Evolutionary conservation across 352 stramenopile species (phyloP).

Genomic region (Phytophthora pseudosyringae): DNA sequence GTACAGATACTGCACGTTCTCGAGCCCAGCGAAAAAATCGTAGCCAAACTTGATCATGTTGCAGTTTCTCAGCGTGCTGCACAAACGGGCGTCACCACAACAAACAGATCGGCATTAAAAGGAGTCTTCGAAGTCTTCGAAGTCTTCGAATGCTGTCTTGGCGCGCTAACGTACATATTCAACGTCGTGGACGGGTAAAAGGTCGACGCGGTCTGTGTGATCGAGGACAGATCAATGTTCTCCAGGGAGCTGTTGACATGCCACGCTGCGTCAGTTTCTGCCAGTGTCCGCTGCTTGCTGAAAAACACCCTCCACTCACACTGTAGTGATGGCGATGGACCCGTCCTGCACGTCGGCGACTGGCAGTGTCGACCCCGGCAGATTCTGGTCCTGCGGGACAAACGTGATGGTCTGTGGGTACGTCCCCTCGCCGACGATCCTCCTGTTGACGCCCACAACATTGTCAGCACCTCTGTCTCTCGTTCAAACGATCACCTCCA

Average conservation of each 20-base stretch:
- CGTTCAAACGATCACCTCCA: too few relatives aligned
- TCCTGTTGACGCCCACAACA: slow-evolving; percentile 4
- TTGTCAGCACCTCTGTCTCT: background rate
- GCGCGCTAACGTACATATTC: slow-evolving; percentile 31
- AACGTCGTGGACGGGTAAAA: slow-evolving; percentile 37
- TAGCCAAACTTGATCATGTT: slow-evolving; percentile 49
- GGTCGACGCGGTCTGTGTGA: slow-evolving; percentile 33
- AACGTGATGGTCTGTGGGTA: slow-evolving; percentile 36
- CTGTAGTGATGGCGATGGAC: slow-evolving; percentile 27
- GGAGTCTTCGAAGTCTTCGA: background rate
- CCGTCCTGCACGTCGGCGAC: slow-evolving; percentile 22
- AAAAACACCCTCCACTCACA: slow-evolving; percentile 19
- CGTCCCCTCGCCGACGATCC: slow-evolving; percentile 29
- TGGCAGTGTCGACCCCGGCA: slow-evolving; percentile 33
- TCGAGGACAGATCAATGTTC: slow-evolving; percentile 42
- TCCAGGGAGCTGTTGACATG: slow-evolving; percentile 24
- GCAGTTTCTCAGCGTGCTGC: slow-evolving; percentile 51
- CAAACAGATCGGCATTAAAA: background rate
- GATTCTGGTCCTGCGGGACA: slow-evolving; percentile 31
- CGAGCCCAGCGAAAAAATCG: slow-evolving; percentile 36
- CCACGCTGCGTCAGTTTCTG: too few relatives aligned
- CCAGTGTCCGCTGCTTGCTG: background rate
- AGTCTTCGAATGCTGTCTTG: background rate
- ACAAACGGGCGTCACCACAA: slow-evolving; percentile 5
- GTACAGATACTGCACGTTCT: slow-evolving; percentile 42